Base-by-base conservation (phyloP, 2,329 filamentous ascomycete genomes). In the Emergomyces africanus region DNA sequence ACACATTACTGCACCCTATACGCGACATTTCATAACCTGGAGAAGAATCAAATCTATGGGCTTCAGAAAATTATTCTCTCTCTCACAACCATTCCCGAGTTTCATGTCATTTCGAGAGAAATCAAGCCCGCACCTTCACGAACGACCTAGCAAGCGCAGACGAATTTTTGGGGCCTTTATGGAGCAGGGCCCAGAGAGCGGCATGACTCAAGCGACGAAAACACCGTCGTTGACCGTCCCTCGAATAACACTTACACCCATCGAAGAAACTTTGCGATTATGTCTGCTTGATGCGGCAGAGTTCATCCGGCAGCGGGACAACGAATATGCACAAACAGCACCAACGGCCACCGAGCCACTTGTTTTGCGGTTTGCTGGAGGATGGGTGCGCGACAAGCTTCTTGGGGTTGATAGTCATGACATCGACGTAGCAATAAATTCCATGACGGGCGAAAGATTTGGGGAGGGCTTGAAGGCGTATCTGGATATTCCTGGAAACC, bases 231-330 rank as follows among this genome's bases (percentile, higher is more conserved):
- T 60, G 18, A 20, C n/a, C 41, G 59, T 66, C n/a, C 70, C 70
- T 15, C 66, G 60, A n/a, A 76, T 87, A 37, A 70, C 77, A 48
- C 83, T 96, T 62, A 90, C 82, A 14, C 75, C 82, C 5, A 80
- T 83, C 59, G 92, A 97, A 73, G 75, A 79, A 46, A 86, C 85
- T 63, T 79, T 96, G 44, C 85, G 86, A 62, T 73, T 76, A n/a
- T 80, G 96, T 14, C 81, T 97, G 23, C 79, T 96, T 20, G 89
- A 95, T 69, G 88, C 90, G n/a, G 89, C 88, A 28, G 72, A 79
- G 12, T 86, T 84, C 67, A 84, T 90, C n/a, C 63, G 64, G 18
- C 62, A 72, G 10, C 50, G 50, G 15, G 20, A n/a, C 9, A 63
- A 65, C 20, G 57, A 60, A 6, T 54, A 63, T 62, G 81, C 88